Evolutionary conservation across 192 early-diverging fungal species (phyloP).

Genomic region (Coemansia sp.): DNA sequence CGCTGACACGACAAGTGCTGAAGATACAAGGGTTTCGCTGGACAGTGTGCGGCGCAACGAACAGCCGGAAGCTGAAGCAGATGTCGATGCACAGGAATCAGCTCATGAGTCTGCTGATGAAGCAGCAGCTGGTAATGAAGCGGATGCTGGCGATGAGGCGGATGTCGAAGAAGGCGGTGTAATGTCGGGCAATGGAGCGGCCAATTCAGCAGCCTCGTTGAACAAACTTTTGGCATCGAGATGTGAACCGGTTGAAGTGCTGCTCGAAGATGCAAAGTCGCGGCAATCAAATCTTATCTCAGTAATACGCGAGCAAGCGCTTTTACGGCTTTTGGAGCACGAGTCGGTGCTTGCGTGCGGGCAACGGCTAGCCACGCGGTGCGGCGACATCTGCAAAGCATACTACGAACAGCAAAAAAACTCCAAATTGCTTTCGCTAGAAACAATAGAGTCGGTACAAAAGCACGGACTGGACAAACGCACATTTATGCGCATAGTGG

Average conservation of each 20-base stretch:
- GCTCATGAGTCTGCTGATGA: neutral
- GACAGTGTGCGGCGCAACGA: neutral
- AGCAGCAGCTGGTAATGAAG: neutral
- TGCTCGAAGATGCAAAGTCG: slow-evolving; percentile 18
- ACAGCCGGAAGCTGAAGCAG: neutral
- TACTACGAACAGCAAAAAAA: slow-evolving; percentile 12
- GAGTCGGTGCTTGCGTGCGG: slow-evolving; percentile 18
- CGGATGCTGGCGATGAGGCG: neutral
- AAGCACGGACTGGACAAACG: slow-evolving; percentile 30
- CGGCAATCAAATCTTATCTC: slow-evolving; percentile 11
- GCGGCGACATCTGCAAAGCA: slow-evolving; percentile 2
- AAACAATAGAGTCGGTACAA: slow-evolving; percentile 4
- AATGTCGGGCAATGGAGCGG: neutral
- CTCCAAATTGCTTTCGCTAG: slow-evolving; percentile 3
- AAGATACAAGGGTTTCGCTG: neutral
- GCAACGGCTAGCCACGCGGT: neutral
- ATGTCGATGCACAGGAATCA: neutral
- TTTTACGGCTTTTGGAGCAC: slow-evolving; percentile 22
- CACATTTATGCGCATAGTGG: slow-evolving; percentile 24
- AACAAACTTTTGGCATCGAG: neutral
- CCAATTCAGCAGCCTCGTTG: neutral
- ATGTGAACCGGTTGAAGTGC: slow-evolving; percentile 11
- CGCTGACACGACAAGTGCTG: slow-evolving; percentile 3
- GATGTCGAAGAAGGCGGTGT: neutral
- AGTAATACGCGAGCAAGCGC: slow-evolving; percentile 30